Evolutionary conservation across 148 eudicot genomes (phyloP).

Genomic region (Fagopyrum esculentum): DNA sequence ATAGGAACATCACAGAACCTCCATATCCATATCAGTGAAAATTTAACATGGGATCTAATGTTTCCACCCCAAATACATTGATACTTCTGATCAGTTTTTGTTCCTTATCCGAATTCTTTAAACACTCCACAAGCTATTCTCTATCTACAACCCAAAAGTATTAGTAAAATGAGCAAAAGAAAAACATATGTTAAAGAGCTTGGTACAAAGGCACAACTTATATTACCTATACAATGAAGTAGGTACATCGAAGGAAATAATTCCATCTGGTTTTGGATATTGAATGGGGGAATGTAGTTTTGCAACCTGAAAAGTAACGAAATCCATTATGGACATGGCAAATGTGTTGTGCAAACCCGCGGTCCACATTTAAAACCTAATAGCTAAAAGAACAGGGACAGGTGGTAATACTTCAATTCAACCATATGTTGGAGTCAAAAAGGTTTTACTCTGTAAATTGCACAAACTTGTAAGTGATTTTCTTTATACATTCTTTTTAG

Average conservation of each 20-base stretch:
- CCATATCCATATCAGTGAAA: background rate
- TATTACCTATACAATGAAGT: constrained; percentile 86
- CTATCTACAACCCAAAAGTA: background rate
- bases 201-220: background rate
- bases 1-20: background rate
- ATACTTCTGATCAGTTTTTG: background rate
- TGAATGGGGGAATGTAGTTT: constrained; percentile 57
- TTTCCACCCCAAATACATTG: background rate
- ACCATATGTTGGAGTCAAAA: no score
- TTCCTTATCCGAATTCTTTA: background rate
- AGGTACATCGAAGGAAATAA: constrained; percentile 74
- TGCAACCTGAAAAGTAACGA: constrained; percentile 49
- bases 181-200: background rate
- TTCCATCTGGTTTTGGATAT: constrained; percentile 88
- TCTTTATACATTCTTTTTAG: background rate
- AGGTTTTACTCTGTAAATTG: background rate
- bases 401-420: no score
- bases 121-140: background rate
- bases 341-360: background rate
- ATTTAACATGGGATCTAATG: background rate
- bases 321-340: background rate
- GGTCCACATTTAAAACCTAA: background rate
- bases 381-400: background rate
- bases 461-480: background rate
- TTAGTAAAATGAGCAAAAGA: no score